A percentile compares a stretch with the other conserved stretches of the same genome.
Evolutionary conservation across 345 rosid species (phyloP).

Genomic region (Hypericum androsaemum): DNA sequence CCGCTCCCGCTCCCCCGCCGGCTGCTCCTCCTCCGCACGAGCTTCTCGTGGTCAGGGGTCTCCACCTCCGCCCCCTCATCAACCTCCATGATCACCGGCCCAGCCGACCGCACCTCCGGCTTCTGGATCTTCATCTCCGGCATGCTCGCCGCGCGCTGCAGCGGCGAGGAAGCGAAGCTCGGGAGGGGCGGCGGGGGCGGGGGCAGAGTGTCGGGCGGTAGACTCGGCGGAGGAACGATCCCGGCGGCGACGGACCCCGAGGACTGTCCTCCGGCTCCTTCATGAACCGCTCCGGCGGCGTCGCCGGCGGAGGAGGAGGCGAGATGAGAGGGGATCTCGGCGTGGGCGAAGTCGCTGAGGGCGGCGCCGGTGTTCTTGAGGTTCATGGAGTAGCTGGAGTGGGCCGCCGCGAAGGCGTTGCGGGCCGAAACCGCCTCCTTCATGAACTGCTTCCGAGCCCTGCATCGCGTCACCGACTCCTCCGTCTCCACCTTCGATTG

Average conservation of each 20-base stretch:
- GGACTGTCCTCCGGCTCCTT: too few relatives aligned
- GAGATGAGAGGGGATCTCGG: constrained; percentile 36
- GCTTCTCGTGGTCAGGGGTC: constrained; percentile 27
- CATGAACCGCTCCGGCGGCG: too few relatives aligned
- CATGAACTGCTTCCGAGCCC: constrained; percentile 58
- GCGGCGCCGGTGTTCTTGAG: constrained; percentile 92
- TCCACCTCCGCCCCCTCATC: constrained; percentile 41
- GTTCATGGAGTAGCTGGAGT: constrained; percentile 65
- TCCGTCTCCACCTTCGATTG: constrained; percentile 97
- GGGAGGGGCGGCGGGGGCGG: constrained; percentile 13
- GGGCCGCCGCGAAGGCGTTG: constrained; percentile 98
- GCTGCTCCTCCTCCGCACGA: constrained; percentile 52
- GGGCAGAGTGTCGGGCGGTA: constrained; percentile 17
- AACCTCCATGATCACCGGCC: constrained; percentile 47
- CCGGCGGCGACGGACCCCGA: constrained; percentile 4
- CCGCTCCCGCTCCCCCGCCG: constrained; percentile 30
- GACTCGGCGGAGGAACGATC: constrained; percentile 34
- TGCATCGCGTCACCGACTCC: constrained; percentile 80
- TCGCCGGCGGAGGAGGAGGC: not conserved
- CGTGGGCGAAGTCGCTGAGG: constrained; percentile 73
- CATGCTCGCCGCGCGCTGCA: constrained; percentile 69
- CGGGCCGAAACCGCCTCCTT: constrained; percentile 61
- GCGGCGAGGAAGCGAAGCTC: constrained; percentile 4
- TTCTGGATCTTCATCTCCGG: constrained; percentile 69
- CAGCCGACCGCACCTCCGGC: constrained; percentile 26